Evolutionary conservation across 768 basidiomycete species (phyloP).

Genomic region (Boletellus ananiceps): DNA sequence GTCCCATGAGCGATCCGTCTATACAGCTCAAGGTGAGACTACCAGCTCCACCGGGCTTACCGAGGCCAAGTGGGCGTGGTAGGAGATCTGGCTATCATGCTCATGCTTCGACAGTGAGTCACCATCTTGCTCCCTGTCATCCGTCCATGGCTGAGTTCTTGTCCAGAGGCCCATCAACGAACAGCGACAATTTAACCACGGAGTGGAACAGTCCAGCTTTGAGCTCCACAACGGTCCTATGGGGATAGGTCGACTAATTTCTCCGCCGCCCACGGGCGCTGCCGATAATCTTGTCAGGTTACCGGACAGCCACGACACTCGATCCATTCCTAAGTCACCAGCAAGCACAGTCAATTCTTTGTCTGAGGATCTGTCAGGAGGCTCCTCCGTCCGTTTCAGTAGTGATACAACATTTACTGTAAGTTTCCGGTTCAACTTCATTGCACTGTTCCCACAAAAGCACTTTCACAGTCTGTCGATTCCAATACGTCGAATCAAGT

Average conservation of each 20-base stretch:
- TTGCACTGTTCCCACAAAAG: background rate
- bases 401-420: slow-evolving; percentile 24
- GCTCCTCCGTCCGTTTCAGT: slow-evolving; percentile 2
- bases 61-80: background rate
- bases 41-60: background rate
- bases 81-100: background rate
- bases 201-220: background rate
- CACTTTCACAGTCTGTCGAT: slow-evolving; percentile 15
- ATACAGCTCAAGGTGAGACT: background rate
- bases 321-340: slow-evolving; percentile 12
- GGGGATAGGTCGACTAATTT: background rate
- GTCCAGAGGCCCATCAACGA: slow-evolving; percentile 3
- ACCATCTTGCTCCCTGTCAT: background rate
- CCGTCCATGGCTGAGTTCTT: background rate
- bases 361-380: slow-evolving; percentile 17
- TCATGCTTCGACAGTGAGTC: slow-evolving; percentile 3
- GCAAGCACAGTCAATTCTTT: slow-evolving; percentile 3
- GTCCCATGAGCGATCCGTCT: background rate
- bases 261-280: slow-evolving; percentile 4
- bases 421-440: background rate
- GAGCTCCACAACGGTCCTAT: slow-evolving; percentile 7
- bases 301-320: background rate
- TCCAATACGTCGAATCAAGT: slow-evolving; percentile 7
- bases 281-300: slow-evolving; percentile 8
- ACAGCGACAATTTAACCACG: background rate